Evolutionary conservation across 2,329 filamentous ascomycete species (phyloP), one percentile per base, ranked within the genome.

Genomic region (Rachicladosporium sp.): DNA sequence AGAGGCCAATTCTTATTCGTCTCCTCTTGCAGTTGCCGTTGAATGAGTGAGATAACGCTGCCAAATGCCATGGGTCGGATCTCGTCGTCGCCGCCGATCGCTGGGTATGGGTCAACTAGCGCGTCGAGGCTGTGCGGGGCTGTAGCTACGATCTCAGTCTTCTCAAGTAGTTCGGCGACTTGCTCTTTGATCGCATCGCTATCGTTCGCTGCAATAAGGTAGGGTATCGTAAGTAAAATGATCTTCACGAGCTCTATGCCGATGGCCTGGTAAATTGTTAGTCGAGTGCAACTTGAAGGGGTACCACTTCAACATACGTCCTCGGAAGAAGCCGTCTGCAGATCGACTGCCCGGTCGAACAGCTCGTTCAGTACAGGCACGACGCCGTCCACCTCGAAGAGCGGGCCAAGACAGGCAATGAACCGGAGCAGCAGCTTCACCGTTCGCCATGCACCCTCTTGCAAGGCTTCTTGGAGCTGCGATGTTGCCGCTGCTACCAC

Each of bases 211-310:
- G 80, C 76, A 71, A 94, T 79, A 40, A 86, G 71, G 59, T 96
- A 98, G 0, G 91, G 89, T 43, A 98, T 82, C 0, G 89, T 94
- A 36, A 95, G 76, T 33, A 96, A 76, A 48, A 98, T 95, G 51
- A 95, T 88, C 64, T 95, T 96, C 59, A 95, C 87, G 29, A 98
- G 74, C 65, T 96, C 91, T 32, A 93, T 64, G 12, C 77, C 76
- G 36, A 81, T 64, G 33, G 74, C 64, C 70, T 76, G 47, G 51
- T 46, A 45, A 6, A 43, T 29, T 38, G 33, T 56, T 33, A 53
- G 47, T 35, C 30, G 36, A 2, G 29, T 33, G n/a, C 4, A 21
- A 4, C 7, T 19, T 10, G 30, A 33, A 33, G 9, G 3, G 27
- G 5, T 9, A 4, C 12, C 35, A 27, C 10, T 33, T 15, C n/a